A percentile compares a stretch with the other conserved stretches of the same genome.
These are phyloP conservation scores for Pleurotus sapidus DNA, from an alignment of 768 basidiomycete species.

Conservation along the genomic window DNA sequence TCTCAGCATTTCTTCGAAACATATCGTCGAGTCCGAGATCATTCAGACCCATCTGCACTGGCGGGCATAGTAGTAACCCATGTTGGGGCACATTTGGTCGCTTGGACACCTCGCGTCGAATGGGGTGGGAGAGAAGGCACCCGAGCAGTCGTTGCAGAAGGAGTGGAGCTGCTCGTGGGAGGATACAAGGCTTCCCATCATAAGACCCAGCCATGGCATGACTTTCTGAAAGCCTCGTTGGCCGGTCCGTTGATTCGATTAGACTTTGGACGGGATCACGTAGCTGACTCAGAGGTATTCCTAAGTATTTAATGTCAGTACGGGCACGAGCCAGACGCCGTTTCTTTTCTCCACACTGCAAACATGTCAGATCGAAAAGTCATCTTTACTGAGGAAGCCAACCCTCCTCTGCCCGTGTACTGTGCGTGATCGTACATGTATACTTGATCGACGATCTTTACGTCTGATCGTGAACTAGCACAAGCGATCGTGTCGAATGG, in stretches of 20 bases:
- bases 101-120: slow-evolving; percentile 42
- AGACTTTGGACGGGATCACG: neutral
- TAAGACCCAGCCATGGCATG: slow-evolving; percentile 8
- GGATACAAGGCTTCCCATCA: slow-evolving; percentile 21
- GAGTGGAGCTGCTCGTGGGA: slow-evolving; percentile 40
- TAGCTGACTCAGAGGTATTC: slow-evolving; percentile 6
- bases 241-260: slow-evolving; percentile 20
- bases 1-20: slow-evolving; percentile 42
- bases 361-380: slow-evolving; percentile 17
- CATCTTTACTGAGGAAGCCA: slow-evolving; percentile 27
- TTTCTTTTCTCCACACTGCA: neutral
- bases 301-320: no score
- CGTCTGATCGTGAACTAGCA: slow-evolving; percentile 16
- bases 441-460: neutral
- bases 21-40: slow-evolving; percentile 31
- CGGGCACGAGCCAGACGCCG: no score
- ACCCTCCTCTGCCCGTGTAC: slow-evolving; percentile 33
- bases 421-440: slow-evolving; percentile 20
- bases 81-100: slow-evolving; percentile 53
- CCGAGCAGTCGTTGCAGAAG: slow-evolving; percentile 47
- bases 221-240: slow-evolving; percentile 23
- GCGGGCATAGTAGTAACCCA: slow-evolving; percentile 40
- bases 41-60: slow-evolving; percentile 22
- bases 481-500: slow-evolving; percentile 37
- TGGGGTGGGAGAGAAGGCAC: slow-evolving; percentile 51